These are phyloP conservation scores for Quercus suber DNA, from an alignment of 306 rosid genomes.

Conservation along the genomic window DNA sequence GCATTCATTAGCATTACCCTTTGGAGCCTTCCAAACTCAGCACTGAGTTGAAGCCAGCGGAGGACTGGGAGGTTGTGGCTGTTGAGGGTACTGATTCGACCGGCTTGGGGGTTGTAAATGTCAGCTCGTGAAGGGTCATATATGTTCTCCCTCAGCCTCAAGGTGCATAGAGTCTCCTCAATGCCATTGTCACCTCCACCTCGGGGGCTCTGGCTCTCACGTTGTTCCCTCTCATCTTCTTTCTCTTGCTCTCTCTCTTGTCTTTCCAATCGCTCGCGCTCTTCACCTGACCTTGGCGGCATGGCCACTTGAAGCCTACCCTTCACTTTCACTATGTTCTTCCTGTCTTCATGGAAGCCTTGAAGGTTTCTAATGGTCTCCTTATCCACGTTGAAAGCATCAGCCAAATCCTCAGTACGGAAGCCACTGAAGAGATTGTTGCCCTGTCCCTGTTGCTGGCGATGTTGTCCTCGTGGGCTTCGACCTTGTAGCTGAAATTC, in stretches of 20 bases:
- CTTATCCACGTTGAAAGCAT: slow-evolving; percentile 16
- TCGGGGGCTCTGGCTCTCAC: background rate
- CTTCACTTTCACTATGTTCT: slow-evolving; percentile 41
- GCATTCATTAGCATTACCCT: no score
- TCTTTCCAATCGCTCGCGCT: slow-evolving; percentile 9
- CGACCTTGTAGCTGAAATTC: no score
- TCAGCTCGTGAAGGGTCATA: slow-evolving; percentile 30
- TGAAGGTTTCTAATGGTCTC: slow-evolving; percentile 23
- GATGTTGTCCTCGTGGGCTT: no score
- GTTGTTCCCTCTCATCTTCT: background rate
- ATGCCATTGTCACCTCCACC: background rate
- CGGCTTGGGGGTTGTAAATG: slow-evolving; percentile 39
- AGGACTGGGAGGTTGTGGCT: slow-evolving; percentile 43
- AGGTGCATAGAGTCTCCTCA: background rate
- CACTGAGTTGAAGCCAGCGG: background rate
- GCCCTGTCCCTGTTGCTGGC: background rate
- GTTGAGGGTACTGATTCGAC: slow-evolving; percentile 39
- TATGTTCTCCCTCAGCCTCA: slow-evolving; percentile 36
- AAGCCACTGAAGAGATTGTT: slow-evolving; percentile 51
- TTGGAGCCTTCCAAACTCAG: no score
- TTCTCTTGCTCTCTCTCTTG: background rate
- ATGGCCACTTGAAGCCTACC: slow-evolving; percentile 28
- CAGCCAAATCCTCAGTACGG: slow-evolving; percentile 26
- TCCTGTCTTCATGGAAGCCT: slow-evolving; percentile 29
- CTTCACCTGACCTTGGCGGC: slow-evolving; percentile 26